Percentiles rank a stretch among this genome's conserved stretches.
phyloP scores from a whole-genome alignment of 2,329 filamentous ascomycete species.

The Ceratocystis diversiconidia region DNA sequence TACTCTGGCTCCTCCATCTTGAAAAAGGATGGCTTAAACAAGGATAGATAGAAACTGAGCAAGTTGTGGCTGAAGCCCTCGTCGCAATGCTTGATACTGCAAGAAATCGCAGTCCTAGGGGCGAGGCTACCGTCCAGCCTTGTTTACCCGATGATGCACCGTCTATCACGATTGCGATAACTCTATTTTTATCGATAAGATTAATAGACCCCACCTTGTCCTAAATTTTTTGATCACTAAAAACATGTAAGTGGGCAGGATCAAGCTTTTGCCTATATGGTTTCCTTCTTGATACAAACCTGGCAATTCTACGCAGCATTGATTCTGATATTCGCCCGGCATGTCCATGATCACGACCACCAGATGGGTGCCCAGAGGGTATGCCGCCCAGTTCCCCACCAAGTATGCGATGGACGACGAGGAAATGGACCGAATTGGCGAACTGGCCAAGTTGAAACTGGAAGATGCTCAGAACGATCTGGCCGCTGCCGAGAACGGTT shows the following conservation, averaged over 20 bases:
- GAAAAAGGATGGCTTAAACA: not conserved
- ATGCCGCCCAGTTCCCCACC: conserved; percentile 59
- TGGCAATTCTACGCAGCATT: not conserved
- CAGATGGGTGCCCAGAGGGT: conserved; percentile 62
- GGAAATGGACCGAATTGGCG: conserved; percentile 62
- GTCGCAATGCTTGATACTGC: not conserved
- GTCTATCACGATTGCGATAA: not conserved
- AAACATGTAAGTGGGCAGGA: conserved; percentile 12
- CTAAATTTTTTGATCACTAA: conserved; percentile 12
- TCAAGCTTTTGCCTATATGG: not conserved
- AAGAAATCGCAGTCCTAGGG: not conserved
- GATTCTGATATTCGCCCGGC: conserved; percentile 22
- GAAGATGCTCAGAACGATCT: conserved; percentile 86
- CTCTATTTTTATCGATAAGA: conserved; percentile 17
- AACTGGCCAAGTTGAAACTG: conserved; percentile 62
- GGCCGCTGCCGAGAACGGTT: conserved; percentile 29
- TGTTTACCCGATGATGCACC: conserved; percentile 7
- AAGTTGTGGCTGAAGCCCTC: not conserved
- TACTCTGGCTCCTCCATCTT: conserved; percentile 22
- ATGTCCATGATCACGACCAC: conserved; percentile 68
- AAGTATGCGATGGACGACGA: conserved; percentile 64
- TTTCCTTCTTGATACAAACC: conserved; percentile 6
- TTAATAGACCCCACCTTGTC: conserved; percentile 10
- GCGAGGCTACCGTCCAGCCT: conserved; percentile 13
- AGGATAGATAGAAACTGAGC: not conserved